Conservation (phyloP, 345 rosid genomes). For the Moricandia moricandioides region DNA sequence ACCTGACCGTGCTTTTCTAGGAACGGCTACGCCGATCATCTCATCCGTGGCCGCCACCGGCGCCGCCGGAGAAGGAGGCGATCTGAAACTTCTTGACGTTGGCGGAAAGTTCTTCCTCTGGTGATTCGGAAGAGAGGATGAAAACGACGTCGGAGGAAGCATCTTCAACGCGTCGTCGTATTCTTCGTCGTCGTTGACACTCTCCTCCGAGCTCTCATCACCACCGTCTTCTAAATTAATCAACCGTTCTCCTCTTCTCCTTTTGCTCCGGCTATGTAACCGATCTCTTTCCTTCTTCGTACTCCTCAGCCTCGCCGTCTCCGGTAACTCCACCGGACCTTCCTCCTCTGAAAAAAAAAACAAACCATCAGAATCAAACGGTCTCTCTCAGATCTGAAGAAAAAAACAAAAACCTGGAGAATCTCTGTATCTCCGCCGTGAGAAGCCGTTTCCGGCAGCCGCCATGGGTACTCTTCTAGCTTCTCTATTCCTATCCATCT, state of each 20-base stretch:
- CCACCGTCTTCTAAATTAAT: constrained; percentile 62
- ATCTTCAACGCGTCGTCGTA: constrained; percentile 73
- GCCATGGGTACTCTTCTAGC: constrained; percentile 60
- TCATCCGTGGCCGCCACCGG: constrained; percentile 68
- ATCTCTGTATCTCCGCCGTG: constrained; percentile 84
- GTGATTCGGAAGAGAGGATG: constrained; percentile 56
- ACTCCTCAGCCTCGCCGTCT: constrained; percentile 60
- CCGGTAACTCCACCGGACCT: constrained; percentile 65
- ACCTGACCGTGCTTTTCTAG: constrained; percentile 99
- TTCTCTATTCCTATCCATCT: constrained; percentile 92
- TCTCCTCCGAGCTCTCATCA: constrained; percentile 87
- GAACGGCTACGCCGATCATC: constrained; percentile 96
- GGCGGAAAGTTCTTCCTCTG: constrained; percentile 66
- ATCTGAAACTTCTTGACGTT: constrained; percentile 51
- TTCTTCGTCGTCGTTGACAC: constrained; percentile 87
- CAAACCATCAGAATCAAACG: background rate
- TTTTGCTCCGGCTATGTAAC: constrained; percentile 65
- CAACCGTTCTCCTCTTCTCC: constrained; percentile 74
- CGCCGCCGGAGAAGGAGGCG: constrained; percentile 44
- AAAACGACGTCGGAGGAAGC: constrained; percentile 68
- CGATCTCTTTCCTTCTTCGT: constrained; percentile 80
- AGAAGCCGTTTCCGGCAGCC: constrained; percentile 62
- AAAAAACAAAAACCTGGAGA: constrained; percentile 61
- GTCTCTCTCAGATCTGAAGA: constrained; percentile 24
- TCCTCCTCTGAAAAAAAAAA: constrained; percentile 61